A percentile compares a stretch with the other conserved stretches of the same genome.
phyloP scores from a whole-genome alignment of 371 early-diverging fungal species.

The Syncephalastrum contaminatum region DNA sequence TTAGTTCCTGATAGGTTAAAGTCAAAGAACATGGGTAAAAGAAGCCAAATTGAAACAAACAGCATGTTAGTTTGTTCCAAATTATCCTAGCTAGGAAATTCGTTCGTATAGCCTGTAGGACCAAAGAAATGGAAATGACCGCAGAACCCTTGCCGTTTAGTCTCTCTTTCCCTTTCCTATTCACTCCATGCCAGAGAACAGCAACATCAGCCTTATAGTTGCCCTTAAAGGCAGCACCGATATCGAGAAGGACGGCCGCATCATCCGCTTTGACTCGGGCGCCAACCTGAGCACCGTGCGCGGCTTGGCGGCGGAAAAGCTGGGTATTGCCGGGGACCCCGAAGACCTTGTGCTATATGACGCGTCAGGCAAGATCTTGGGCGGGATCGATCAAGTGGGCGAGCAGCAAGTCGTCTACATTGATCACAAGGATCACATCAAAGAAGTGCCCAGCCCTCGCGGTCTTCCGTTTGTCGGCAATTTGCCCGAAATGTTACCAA shows the following conservation, averaged over 20 bases:
- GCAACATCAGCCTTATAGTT: conserved; percentile 26
- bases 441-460: conserved; percentile 26
- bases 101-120: too few species aligned
- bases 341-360: conserved; percentile 19
- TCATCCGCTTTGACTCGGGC: conserved; percentile 21
- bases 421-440: conserved; percentile 20
- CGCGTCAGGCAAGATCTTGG: conserved; percentile 13
- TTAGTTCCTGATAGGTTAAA: too few species aligned
- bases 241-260: conserved; percentile 20
- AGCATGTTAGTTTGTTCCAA: too few species aligned
- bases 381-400: conserved; percentile 21
- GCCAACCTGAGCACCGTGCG: conserved; percentile 29
- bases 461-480: conserved; percentile 27
- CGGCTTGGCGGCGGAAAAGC: conserved; percentile 25
- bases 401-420: conserved; percentile 28
- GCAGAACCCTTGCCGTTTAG: too few species aligned
- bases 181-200: background rate
- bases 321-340: conserved; percentile 16
- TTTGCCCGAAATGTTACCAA: conserved; percentile 27
- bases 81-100: too few species aligned
- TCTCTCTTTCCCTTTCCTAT: too few species aligned
- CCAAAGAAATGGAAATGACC: too few species aligned
- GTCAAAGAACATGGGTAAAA: too few species aligned
- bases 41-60: too few species aligned
- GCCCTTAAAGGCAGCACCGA: conserved; percentile 21